A percentile compares a stretch with the other conserved stretches of the same genome.
Conservation (phyloP, 1,284 basidiomycete species). For the Melampsora occidentalis region DNA sequence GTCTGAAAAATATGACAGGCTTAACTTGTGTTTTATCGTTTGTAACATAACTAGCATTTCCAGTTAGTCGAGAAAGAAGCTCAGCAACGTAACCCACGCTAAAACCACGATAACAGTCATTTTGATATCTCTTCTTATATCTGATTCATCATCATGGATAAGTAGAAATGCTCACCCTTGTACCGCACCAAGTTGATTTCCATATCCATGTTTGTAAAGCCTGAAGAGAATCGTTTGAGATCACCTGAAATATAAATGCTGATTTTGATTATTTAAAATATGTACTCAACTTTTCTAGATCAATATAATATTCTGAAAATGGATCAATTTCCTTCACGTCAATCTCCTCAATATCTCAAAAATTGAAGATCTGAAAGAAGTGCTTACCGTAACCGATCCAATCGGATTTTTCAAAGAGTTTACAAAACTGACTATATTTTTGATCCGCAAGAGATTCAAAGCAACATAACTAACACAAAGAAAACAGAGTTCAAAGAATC, state of each 20-base stretch:
- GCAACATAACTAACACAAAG: constrained; percentile 19
- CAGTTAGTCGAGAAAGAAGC: constrained; percentile 22
- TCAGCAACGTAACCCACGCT: constrained; percentile 35
- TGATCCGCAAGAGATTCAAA: constrained; percentile 29
- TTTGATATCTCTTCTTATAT: neutral
- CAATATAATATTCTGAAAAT: constrained; percentile 25
- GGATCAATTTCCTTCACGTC: neutral
- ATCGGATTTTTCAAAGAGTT: constrained; percentile 15
- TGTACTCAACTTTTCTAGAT: constrained; percentile 25
- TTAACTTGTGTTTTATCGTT: constrained; percentile 14
- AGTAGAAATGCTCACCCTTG: constrained; percentile 18
- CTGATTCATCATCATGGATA: neutral
- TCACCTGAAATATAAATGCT: neutral
- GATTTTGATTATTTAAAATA: neutral
- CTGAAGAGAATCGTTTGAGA: neutral
- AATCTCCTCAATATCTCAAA: neutral
- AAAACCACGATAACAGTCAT: neutral
- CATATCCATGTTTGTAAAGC: constrained; percentile 23
- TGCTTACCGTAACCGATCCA: constrained; percentile 18
- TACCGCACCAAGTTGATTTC: constrained; percentile 17
- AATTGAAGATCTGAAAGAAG: neutral
- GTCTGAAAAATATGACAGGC: too few relatives aligned
- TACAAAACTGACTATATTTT: constrained; percentile 19
- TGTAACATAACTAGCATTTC: constrained; percentile 12
- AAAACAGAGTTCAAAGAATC: too few relatives aligned